Conservation (phyloP, 73 alveolate genomes). For the Blepharisma japonicum region DNA sequence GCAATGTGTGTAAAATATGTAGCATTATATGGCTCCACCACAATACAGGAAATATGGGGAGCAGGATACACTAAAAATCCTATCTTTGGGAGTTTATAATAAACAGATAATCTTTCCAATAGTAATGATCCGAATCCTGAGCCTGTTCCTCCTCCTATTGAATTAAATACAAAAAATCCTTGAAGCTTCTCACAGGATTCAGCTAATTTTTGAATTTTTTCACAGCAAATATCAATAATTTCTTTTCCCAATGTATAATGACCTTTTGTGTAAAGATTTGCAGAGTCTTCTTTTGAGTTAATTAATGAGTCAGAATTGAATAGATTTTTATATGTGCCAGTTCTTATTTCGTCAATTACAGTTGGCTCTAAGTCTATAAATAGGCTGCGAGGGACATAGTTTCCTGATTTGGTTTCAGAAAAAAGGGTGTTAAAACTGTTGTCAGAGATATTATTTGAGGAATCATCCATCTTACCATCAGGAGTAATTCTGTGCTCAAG, state of each 20-base stretch:
- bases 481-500: constrained; percentile 32
- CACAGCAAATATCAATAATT: constrained; percentile 80
- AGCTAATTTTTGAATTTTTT: constrained; percentile 90
- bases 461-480: constrained; percentile 79
- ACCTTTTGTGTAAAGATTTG: constrained; percentile 95
- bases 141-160: constrained; percentile 89
- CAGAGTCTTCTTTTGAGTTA: constrained; percentile 82
- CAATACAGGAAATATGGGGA: constrained; percentile 80
- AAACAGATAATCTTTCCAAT: constrained; percentile 82
- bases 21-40: constrained; percentile 87
- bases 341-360: constrained; percentile 89
- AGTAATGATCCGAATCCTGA: constrained; percentile 78
- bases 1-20: constrained; percentile 62
- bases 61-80: constrained; percentile 83
- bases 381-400: constrained; percentile 96
- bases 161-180: constrained; percentile 77
- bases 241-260: constrained; percentile 89
- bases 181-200: constrained; percentile 76
- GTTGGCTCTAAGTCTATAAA: constrained; percentile 96
- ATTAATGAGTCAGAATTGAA: constrained; percentile 72
- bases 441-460: constrained; percentile 94
- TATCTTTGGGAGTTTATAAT: constrained; percentile 80
- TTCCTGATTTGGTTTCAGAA: constrained; percentile 97
- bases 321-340: constrained; percentile 81
- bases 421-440: constrained; percentile 96